These are phyloP conservation scores for Microbotryomycetes sp. DNA, from an alignment of 1,284 basidiomycete genomes.

Conservation along the genomic window DNA sequence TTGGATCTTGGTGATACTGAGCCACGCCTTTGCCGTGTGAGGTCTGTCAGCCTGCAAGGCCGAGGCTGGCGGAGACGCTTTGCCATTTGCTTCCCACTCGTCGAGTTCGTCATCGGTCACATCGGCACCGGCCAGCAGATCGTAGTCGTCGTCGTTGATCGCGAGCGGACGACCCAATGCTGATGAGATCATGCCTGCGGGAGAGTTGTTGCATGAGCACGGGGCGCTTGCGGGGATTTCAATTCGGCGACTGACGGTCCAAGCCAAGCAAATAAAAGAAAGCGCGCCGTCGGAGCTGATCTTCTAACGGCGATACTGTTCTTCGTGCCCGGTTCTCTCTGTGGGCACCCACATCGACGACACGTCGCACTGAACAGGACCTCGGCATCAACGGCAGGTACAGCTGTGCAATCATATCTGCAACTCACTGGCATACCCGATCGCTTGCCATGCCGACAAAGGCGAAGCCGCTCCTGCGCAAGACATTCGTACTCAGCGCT, in stretches of 20 bases:
- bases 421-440: not conserved
- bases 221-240: no score
- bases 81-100: conserved; percentile 12
- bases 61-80: not conserved
- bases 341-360: conserved; percentile 45
- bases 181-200: conserved; percentile 1
- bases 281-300: conserved; percentile 65
- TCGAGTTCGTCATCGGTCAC: conserved; percentile 62
- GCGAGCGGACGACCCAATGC: conserved; percentile 70
- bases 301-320: conserved; percentile 42
- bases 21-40: not conserved
- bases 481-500: not conserved
- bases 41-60: not conserved
- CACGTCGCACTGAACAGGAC: not conserved
- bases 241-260: conserved; percentile 8
- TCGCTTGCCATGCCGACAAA: not conserved
- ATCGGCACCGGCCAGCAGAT: conserved; percentile 66
- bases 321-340: conserved; percentile 40
- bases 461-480: not conserved
- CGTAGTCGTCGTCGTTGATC: conserved; percentile 77
- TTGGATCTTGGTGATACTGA: not conserved
- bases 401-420: not conserved
- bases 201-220: no score
- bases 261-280: conserved; percentile 37
- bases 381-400: not conserved